Evolutionary conservation across 768 basidiomycete species (phyloP).

Genomic region (Hysterangium stoloniferum): DNA sequence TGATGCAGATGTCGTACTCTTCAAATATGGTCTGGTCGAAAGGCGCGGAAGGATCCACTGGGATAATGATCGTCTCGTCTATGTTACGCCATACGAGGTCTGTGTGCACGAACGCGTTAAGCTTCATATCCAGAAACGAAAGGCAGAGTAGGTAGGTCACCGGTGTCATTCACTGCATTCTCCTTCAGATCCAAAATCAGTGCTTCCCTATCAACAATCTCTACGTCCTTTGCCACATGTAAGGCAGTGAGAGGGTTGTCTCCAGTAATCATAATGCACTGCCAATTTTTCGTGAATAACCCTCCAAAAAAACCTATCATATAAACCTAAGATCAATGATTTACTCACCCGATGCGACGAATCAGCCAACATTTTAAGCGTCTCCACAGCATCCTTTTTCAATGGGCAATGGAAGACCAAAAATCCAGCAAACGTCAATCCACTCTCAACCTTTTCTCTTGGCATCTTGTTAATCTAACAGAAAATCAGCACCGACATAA

Average conservation of each 20-base stretch:
- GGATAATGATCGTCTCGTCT: slow-evolving; percentile 85
- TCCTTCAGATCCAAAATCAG: slow-evolving; percentile 89
- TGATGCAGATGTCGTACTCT: slow-evolving; percentile 93
- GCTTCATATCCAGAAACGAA: neutral
- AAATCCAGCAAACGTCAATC: slow-evolving; percentile 86
- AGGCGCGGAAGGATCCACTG: slow-evolving; percentile 73
- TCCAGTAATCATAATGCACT: slow-evolving; percentile 99
- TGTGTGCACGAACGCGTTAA: slow-evolving; percentile 19
- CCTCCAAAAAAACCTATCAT: too few species aligned
- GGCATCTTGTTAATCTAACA: slow-evolving; percentile 80
- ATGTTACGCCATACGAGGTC: slow-evolving; percentile 91
- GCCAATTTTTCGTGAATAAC: neutral
- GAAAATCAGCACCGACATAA: neutral
- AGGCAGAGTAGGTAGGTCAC: slow-evolving; percentile 31
- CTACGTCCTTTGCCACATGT: slow-evolving; percentile 93
- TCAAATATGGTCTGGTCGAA: slow-evolving; percentile 73
- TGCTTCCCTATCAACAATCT: slow-evolving; percentile 93
- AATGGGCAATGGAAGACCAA: slow-evolving; percentile 98
- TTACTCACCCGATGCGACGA: slow-evolving; percentile 87
- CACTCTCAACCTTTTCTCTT: slow-evolving; percentile 72
- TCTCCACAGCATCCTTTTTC: slow-evolving; percentile 85
- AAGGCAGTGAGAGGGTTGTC: slow-evolving; percentile 97
- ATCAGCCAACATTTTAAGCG: slow-evolving; percentile 90
- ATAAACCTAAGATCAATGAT: neutral
- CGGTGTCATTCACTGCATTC: slow-evolving; percentile 59